Evolutionary conservation across 345 rosid genomes (phyloP).

Genomic region (Citrus australasica): DNA sequence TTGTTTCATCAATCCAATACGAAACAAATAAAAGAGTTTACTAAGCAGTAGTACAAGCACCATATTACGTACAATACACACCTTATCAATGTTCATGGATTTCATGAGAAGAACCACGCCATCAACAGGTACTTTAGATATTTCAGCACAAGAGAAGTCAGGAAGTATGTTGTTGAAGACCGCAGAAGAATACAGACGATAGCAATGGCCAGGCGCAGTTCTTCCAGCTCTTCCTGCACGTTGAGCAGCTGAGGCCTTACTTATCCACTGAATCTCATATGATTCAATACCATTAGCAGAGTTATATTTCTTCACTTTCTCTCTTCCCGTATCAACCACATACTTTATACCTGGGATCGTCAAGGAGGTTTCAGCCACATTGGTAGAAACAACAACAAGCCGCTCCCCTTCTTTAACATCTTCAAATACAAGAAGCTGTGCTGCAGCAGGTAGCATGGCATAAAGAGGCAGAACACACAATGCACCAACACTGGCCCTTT

Average conservation of each 20-base stretch:
- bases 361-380: conserved; percentile 94
- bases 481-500: conserved; percentile 20
- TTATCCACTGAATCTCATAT: conserved; percentile 80
- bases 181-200: conserved; percentile 83
- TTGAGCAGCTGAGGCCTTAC: conserved; percentile 92
- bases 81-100: conserved; percentile 82
- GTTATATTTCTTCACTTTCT: conserved; percentile 76
- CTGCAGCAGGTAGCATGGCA: conserved; percentile 87
- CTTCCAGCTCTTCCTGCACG: conserved; percentile 98
- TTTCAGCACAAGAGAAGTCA: conserved; percentile 78
- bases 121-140: conserved; percentile 75
- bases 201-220: conserved; percentile 95
- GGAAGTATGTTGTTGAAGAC: conserved; percentile 66
- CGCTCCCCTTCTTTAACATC: conserved; percentile 75
- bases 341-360: conserved; percentile 94
- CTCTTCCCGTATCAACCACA: conserved; percentile 94
- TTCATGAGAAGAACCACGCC: conserved; percentile 85
- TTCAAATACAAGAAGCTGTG: conserved; percentile 79
- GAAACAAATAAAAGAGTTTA: background rate
- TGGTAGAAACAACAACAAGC: conserved; percentile 89
- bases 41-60: background rate
- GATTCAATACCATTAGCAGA: conserved; percentile 69
- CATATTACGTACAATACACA: conserved; percentile 19
- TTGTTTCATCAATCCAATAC: background rate
- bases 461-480: conserved; percentile 79